These are phyloP conservation scores for Pseudoneurospora amorphoporcata DNA, from an alignment of 495 filamentous ascomycete genomes.

Conservation along the genomic window DNA sequence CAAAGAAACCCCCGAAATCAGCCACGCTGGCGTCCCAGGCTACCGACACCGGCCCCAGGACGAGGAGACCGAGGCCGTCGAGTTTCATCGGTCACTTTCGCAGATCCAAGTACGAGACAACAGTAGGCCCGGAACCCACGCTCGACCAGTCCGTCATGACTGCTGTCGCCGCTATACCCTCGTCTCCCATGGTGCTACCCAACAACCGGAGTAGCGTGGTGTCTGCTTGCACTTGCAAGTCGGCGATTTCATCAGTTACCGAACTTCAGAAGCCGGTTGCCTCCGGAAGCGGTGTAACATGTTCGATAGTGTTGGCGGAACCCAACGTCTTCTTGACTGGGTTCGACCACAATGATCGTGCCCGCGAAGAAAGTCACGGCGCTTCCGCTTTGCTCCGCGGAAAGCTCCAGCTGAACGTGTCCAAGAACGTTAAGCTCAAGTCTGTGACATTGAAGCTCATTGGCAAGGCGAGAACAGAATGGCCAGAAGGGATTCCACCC, in stretches of 20 bases:
- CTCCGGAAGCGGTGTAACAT: conserved; percentile 59
- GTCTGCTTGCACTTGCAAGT: conserved; percentile 10
- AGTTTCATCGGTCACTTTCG: conserved; percentile 23
- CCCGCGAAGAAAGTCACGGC: conserved; percentile 41
- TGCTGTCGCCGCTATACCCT: conserved; percentile 9
- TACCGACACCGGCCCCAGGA: conserved; percentile 5
- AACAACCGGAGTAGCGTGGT: conserved; percentile 33
- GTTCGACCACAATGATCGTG: conserved; percentile 71
- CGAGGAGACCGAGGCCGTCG: conserved; percentile 10
- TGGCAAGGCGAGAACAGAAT: conserved; percentile 82
- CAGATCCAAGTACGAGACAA: conserved; percentile 1
- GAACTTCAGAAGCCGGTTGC: conserved; percentile 59
- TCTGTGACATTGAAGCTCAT: conserved; percentile 80
- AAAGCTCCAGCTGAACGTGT: conserved; percentile 68
- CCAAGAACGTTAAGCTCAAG: conserved; percentile 90
- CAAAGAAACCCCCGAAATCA: conserved; percentile 7
- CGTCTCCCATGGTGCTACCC: conserved; percentile 7
- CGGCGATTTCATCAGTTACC: conserved; percentile 27
- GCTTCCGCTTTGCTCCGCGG: conserved; percentile 78
- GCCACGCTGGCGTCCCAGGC: conserved; percentile 3
- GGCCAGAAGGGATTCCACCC: conserved; percentile 96
- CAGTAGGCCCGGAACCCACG: background rate
- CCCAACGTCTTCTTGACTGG: conserved; percentile 84
- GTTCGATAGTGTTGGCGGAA: conserved; percentile 72
- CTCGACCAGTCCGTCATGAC: conserved; percentile 15